Conservation (phyloP, 2,329 filamentous ascomycete species). For the Aquanectria penicillioides region DNA sequence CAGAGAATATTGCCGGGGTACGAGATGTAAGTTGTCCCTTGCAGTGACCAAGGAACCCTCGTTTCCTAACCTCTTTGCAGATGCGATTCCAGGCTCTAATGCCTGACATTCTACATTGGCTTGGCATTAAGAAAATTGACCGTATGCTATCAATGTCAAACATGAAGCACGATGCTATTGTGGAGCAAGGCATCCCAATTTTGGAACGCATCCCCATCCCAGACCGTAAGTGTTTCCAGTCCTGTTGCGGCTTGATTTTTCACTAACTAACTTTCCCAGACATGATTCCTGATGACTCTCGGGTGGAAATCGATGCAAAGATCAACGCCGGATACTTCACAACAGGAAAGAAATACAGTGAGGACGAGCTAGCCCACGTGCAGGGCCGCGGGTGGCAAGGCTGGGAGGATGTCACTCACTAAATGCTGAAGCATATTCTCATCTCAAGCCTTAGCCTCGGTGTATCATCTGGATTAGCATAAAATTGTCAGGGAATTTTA, state of each 20-base stretch:
- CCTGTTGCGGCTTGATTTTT: too few species aligned
- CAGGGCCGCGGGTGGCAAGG: conserved; percentile 83
- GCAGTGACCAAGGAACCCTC: neutral
- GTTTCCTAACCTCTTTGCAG: conserved; percentile 42
- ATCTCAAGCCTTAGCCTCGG: too few species aligned
- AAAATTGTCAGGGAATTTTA: too few species aligned
- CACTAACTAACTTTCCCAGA: conserved; percentile 53
- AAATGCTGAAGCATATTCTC: too few species aligned
- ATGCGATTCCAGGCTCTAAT: conserved; percentile 99
- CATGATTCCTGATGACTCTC: conserved; percentile 91
- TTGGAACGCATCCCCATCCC: conserved; percentile 74
- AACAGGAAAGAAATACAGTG: conserved; percentile 82
- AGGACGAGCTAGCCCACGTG: conserved; percentile 80
- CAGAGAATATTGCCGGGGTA: conserved; percentile 97
- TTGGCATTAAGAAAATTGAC: conserved; percentile 98
- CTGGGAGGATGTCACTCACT: conserved; percentile 28
- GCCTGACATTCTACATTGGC: conserved; percentile 97
- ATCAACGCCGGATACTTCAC: conserved; percentile 86
- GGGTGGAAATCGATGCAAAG: conserved; percentile 98
- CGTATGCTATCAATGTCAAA: conserved; percentile 94
- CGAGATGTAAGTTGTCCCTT: conserved; percentile 67
- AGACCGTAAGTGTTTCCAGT: conserved; percentile 78
- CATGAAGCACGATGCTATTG: conserved; percentile 92
- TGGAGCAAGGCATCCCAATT: conserved; percentile 70
- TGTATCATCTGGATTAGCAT: too few species aligned